Evolutionary conservation across 768 basidiomycete species (phyloP), one percentile per base, ranked within the genome.

Genomic region (Termitomyces sp.): DNA sequence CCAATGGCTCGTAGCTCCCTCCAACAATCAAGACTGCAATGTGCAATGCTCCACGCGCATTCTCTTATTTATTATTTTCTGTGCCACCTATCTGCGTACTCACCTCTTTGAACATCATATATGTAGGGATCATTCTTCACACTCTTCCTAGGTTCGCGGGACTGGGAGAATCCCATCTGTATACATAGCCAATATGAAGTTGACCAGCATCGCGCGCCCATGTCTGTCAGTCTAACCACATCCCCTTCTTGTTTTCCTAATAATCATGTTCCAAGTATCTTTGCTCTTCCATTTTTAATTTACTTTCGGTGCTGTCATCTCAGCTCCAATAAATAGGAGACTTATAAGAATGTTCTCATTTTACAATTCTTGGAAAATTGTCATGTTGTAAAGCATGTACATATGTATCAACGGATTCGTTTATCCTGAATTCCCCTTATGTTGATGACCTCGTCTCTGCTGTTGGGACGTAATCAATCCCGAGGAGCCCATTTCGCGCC

Each of bases 401-500:
- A 49, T n/a, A n/a, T 18, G 15, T 38, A 38, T 32, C 5, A 24
- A 7, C 6, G 24, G 13, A 42, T 55, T n/a, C n/a, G n/a, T n/a
- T n/a, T n/a, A n/a, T n/a, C n/a, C n/a, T n/a, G n/a, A n/a, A n/a
- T n/a, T n/a, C n/a, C n/a, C n/a, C 9, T 9, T 50, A 50, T 18
- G 49, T 50, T 33, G 32, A 33, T 50, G 9, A 13, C 42, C 42
- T 57, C 38, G 39, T 42, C 16, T 59, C 54, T 28, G 18, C 18
- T 48, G 46, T 24, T n/a, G 59, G 39, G 7, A 62, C 58, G 57
- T 70, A 71, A 46, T 87, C 85, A 60, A 88, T 82, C 8, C 89
- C 89, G 57, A 90, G 75, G 59, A 75, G 70, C n/a, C 89, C 89
- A 42, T 73, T 74, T 22, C 81, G 79, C 59, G 89, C 89, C 71